These are phyloP conservation scores for Ogataea pini DNA, from an alignment of 805 yeast genomes.

Conservation along the genomic window DNA sequence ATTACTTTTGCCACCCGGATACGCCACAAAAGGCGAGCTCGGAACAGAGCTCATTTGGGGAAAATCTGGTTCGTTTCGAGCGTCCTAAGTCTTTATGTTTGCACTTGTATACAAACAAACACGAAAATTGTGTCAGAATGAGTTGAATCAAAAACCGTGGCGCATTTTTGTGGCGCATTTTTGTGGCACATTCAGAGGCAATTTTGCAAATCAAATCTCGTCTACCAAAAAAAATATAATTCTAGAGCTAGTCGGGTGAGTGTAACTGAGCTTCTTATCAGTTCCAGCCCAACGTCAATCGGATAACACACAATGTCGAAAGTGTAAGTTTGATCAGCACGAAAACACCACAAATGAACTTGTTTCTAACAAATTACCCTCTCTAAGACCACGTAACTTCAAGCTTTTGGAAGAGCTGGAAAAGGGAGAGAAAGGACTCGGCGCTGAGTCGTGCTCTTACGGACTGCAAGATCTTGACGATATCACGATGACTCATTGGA, in stretches of 20 bases:
- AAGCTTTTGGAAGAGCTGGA: constrained; percentile 94
- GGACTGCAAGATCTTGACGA: constrained; percentile 91
- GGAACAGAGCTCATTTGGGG: constrained; percentile 10
- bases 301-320: constrained; percentile 25
- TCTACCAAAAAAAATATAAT: neutral
- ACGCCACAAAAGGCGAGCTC: constrained; percentile 24
- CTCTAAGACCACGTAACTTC: constrained; percentile 75
- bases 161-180: neutral
- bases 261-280: no score
- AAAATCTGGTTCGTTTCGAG: neutral
- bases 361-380: no score
- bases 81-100: no score
- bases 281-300: no score
- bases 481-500: constrained; percentile 93
- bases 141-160: neutral
- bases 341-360: no score
- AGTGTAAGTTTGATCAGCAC: constrained; percentile 26
- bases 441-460: constrained; percentile 95
- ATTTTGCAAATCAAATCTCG: neutral
- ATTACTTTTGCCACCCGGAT: constrained; percentile 7
- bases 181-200: neutral
- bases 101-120: neutral
- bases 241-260: neutral
- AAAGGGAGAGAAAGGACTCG: constrained; percentile 96
- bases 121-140: neutral